Evolutionary conservation across 352 stramenopile genomes (phyloP), one percentile per base, ranked within the genome.

Genomic region (Poterioochromonas sp.): DNA sequence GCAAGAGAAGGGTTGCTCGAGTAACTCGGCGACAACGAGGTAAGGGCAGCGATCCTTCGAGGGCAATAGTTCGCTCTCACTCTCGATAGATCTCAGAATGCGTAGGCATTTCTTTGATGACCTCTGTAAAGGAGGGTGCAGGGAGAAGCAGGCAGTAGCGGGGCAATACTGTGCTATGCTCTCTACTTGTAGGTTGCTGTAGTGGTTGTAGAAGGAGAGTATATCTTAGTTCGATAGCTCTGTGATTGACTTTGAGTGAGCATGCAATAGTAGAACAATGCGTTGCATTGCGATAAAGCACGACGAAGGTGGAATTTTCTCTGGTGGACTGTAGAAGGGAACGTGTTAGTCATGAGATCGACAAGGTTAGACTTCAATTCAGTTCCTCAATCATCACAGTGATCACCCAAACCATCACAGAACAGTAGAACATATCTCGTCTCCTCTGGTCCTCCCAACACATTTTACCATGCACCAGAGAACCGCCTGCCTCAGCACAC

Each of bases 31-130:
- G 47, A 58, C 47, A 26, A 58, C 47, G 37, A 74, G 40, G 40
- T 58, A 74, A n/a, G 65, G 65, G 12, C 8, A 51, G 1, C 40
- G 5, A 12, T 74, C 65, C 65, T 54, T 74, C 1, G 8, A 37
- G 22, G 65, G 65, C 37, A 74, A 37, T 18, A 74, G 5, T 35
- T 54, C 39, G 29, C 65, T 54, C 29, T 74, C 65, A n/a, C 3
- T 15, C n/a, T 58, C 39, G 15, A 74, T 8, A 18, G 53, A 51
- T 11, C 41, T 3, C 65, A 74, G 18, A 18, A 74, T 51, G 1
- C 65, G 37, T 18, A 58, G 29, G 11, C 34, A 8, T 18, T 51
- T 15, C 0, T 74, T n/a, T 26, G 18, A 26, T 5, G 34, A 35
- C 0, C 32, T 3, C 40, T 32, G 41, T 26, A 74, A 39, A 54